phyloP scores from a whole-genome alignment of 176 grass and related monocot species.

The Phyllostachys edulis region DNA sequence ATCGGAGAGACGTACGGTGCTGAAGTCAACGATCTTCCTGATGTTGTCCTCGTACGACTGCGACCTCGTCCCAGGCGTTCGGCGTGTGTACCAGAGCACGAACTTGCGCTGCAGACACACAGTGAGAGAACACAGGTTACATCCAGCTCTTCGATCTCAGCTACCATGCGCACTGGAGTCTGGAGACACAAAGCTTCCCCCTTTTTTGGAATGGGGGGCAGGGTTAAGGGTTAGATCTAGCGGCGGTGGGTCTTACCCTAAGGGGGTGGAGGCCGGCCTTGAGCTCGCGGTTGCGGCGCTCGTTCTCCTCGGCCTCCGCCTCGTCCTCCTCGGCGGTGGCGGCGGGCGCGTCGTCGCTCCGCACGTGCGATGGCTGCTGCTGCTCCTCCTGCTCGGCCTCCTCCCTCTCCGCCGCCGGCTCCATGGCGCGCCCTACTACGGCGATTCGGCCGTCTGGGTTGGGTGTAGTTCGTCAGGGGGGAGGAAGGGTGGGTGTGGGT shows the following conservation, averaged over 20 bases:
- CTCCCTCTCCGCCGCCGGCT: constrained; percentile 38
- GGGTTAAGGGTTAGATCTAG: constrained; percentile 33
- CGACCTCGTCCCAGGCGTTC: constrained; percentile 75
- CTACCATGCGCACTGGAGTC: not conserved
- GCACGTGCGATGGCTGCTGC: constrained; percentile 31
- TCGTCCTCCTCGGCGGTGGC: constrained; percentile 38
- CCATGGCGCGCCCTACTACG: constrained; percentile 15
- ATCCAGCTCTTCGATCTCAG: not conserved
- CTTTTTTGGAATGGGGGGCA: not conserved
- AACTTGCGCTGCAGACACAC: constrained; percentile 65
- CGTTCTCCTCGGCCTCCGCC: constrained; percentile 52
- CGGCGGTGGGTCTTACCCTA: constrained; percentile 53
- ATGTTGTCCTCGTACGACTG: constrained; percentile 96
- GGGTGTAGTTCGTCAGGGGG: constrained; percentile 8
- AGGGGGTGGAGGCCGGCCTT: constrained; percentile 87
- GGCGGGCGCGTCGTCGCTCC: constrained; percentile 13
- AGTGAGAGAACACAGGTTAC: not conserved
- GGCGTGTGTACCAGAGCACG: constrained; percentile 84
- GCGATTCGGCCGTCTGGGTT: constrained; percentile 35
- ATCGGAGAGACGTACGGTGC: constrained; percentile 58
- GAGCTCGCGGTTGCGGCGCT: constrained; percentile 76
- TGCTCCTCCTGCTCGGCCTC: constrained; percentile 43
- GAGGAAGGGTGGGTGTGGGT: constrained; percentile 1
- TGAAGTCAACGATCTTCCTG: constrained; percentile 88
- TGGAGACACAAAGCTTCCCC: not conserved